These are phyloP conservation scores for Cymbopogon citratus DNA, from an alignment of 176 grass and related monocot species.

Conservation along the genomic window DNA sequence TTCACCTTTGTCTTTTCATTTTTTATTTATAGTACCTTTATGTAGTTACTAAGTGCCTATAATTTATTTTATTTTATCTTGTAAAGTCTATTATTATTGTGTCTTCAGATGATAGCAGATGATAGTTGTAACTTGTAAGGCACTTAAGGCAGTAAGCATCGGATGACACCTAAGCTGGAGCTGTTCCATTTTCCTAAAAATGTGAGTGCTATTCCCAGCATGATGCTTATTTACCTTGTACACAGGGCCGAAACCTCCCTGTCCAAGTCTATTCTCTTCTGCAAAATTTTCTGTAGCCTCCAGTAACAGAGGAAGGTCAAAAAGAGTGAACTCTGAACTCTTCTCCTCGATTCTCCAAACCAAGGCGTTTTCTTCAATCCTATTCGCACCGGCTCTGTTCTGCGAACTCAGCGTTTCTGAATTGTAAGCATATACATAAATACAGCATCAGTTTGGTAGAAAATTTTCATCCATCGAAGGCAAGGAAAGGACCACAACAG, in stretches of 20 bases:
- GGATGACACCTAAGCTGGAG: too few relatives aligned
- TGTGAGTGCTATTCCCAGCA: neutral
- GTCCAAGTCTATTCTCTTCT: slow-evolving; percentile 42
- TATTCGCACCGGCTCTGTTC: neutral
- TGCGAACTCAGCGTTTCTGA: neutral
- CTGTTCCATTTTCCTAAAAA: too few relatives aligned
- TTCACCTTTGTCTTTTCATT: too few relatives aligned
- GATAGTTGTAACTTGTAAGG: too few relatives aligned
- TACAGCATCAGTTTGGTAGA: neutral
- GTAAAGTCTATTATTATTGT: too few relatives aligned
- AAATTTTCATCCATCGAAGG: neutral
- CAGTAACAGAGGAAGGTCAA: slow-evolving; percentile 5
- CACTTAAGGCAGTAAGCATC: too few relatives aligned
- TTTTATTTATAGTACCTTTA: too few relatives aligned
- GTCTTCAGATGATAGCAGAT: too few relatives aligned
- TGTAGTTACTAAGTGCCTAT: too few relatives aligned
- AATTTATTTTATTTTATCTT: too few relatives aligned
- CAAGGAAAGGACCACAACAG: too few relatives aligned
- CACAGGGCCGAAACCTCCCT: slow-evolving; percentile 60
- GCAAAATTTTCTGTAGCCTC: slow-evolving; percentile 36
- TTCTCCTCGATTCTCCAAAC: slow-evolving; percentile 9
- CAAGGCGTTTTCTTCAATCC: neutral
- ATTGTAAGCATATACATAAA: neutral
- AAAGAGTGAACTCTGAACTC: slow-evolving; percentile 24
- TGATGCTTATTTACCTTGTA: slow-evolving; percentile 36